Conservation (phyloP, 345 rosid species). For the Pelargonium nanum region DNA sequence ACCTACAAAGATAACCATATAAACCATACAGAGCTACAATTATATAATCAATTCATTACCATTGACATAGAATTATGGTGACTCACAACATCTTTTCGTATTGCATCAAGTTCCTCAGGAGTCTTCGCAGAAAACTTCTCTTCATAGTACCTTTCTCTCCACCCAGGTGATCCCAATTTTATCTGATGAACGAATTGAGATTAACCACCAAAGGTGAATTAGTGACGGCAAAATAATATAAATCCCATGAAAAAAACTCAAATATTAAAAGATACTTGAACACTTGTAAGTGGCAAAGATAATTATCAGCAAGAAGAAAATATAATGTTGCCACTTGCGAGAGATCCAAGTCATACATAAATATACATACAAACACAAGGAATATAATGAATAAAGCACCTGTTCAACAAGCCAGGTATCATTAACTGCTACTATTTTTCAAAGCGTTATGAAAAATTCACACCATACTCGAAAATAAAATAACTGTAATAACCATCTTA, state of each 20-base stretch:
- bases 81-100: conserved; percentile 87
- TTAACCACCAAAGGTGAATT: neutral
- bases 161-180: conserved; percentile 70
- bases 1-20: conserved; percentile 33
- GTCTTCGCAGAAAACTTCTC: conserved; percentile 64
- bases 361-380: too few relatives aligned
- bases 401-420: neutral
- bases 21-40: neutral
- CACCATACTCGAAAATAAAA: neutral
- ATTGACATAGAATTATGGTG: neutral
- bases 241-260: too few relatives aligned
- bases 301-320: too few relatives aligned
- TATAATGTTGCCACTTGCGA: too few relatives aligned
- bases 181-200: conserved; percentile 29
- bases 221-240: too few relatives aligned
- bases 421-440: neutral
- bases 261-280: too few relatives aligned
- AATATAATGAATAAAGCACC: too few relatives aligned
- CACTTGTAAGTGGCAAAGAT: too few relatives aligned
- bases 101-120: conserved; percentile 55
- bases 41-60: neutral
- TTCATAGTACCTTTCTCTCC: conserved; percentile 92
- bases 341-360: too few relatives aligned
- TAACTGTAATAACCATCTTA: too few relatives aligned
- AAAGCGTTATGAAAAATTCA: neutral